Conservation (phyloP, 305 asterid genomes). For the Fraxinus sp. region DNA sequence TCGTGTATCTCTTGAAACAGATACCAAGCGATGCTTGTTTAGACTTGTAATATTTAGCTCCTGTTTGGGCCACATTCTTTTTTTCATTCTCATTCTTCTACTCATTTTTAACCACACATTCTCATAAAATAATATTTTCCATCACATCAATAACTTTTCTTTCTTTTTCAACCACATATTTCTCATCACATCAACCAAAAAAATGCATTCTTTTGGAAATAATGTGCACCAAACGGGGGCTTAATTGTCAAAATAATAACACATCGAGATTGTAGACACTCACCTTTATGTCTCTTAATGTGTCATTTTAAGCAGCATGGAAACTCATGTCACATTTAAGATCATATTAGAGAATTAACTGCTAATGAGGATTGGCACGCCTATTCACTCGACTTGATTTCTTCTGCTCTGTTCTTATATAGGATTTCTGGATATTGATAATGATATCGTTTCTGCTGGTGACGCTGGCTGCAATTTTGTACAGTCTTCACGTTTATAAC, state of each 20-base stretch:
- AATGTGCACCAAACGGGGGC: no score
- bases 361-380: neutral
- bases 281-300: neutral
- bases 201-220: no score
- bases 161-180: no score
- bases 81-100: no score
- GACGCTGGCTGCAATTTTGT: conserved; percentile 57
- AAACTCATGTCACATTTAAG: neutral
- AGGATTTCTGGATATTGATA: conserved; percentile 83
- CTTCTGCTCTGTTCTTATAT: neutral
- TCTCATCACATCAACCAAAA: no score
- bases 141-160: no score
- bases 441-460: conserved; percentile 57
- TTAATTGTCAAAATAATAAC: neutral
- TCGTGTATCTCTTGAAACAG: neutral
- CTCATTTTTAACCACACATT: no score
- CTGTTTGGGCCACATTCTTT: no score
- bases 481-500: conserved; percentile 58
- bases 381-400: neutral
- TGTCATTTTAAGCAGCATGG: neutral
- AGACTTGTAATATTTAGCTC: neutral
- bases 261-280: neutral
- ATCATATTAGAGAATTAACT: neutral
- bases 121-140: no score
- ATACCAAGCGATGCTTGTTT: neutral